Conservation (phyloP, 148 eudicot species). For the Silene conica region DNA sequence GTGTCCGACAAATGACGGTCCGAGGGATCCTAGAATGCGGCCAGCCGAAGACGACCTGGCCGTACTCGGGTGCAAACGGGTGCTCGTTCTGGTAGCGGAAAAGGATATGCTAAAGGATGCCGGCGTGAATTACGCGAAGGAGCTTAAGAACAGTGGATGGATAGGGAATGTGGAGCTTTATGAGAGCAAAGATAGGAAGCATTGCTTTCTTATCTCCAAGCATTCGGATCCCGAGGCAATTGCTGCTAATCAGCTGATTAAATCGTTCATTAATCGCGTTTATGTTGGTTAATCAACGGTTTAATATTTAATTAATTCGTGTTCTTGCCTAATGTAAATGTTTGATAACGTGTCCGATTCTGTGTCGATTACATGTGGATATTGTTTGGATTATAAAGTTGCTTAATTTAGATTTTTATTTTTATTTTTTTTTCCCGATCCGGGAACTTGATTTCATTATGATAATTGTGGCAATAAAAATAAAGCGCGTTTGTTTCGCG, state of each 20-base stretch:
- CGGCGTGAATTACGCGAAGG: conserved; percentile 23
- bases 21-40: conserved; percentile 30
- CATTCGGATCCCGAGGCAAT: conserved; percentile 19
- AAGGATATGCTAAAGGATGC: conserved; percentile 15
- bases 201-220: conserved; percentile 25
- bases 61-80: conserved; percentile 28
- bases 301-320: too few relatives aligned
- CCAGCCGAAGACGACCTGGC: conserved; percentile 32
- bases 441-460: too few relatives aligned
- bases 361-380: too few relatives aligned
- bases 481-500: too few relatives aligned
- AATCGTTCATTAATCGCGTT: conserved; percentile 1
- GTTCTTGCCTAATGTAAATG: too few relatives aligned
- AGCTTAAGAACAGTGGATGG: conserved; percentile 37
- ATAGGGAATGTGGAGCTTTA: conserved; percentile 28
- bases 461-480: too few relatives aligned
- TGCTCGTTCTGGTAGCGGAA: conserved; percentile 38
- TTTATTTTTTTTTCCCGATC: too few relatives aligned
- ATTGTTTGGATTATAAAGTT: too few relatives aligned
- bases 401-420: too few relatives aligned
- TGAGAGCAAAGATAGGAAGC: conserved; percentile 30
- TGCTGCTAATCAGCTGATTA: conserved; percentile 9
- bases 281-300: neutral
- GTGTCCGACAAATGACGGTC: conserved; percentile 34
- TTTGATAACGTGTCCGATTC: too few relatives aligned